Evolutionary conservation across 176 grass and related monocot species (phyloP).

Genomic region (Secale cereale): DNA sequence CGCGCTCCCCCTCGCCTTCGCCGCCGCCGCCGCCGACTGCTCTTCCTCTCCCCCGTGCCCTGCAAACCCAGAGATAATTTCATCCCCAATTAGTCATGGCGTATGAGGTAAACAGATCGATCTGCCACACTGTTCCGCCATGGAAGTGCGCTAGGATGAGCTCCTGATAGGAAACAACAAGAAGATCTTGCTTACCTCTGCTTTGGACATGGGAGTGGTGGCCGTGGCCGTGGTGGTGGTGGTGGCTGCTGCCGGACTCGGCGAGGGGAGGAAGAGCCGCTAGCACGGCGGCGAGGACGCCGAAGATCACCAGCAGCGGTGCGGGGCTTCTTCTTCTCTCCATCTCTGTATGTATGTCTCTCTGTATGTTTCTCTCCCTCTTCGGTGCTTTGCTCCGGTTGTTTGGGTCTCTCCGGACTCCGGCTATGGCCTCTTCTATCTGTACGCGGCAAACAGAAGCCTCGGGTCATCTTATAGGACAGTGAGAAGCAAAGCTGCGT

Average conservation of each 20-base stretch:
- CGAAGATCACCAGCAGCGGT: conserved; percentile 8
- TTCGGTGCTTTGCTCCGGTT: neutral
- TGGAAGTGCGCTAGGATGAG: neutral
- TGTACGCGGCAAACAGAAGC: conserved; percentile 53
- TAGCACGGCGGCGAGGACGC: conserved; percentile 7
- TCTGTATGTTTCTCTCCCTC: neutral
- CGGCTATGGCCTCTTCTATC: neutral
- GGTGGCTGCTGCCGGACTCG: conserved; percentile 36
- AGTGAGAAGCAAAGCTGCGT: neutral
- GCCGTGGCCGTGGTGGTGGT: conserved; percentile 5
- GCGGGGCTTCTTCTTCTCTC: neutral
- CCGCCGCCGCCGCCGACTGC: neutral
- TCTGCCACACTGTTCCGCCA: neutral
- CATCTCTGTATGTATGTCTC: conserved; percentile 23
- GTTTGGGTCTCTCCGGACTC: too few species aligned
- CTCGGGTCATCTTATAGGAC: conserved; percentile 26
- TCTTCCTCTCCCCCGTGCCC: neutral
- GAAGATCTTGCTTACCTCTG: conserved; percentile 17
- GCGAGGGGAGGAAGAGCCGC: neutral
- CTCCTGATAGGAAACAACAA: neutral
- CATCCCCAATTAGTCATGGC: neutral
- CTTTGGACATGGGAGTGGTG: conserved; percentile 5
- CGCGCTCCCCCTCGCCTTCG: neutral
- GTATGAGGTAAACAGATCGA: too few species aligned
- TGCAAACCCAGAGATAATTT: neutral